Base-by-base conservation (phyloP, 352 stramenopile genomes). In the Phytophthora crassamura region DNA sequence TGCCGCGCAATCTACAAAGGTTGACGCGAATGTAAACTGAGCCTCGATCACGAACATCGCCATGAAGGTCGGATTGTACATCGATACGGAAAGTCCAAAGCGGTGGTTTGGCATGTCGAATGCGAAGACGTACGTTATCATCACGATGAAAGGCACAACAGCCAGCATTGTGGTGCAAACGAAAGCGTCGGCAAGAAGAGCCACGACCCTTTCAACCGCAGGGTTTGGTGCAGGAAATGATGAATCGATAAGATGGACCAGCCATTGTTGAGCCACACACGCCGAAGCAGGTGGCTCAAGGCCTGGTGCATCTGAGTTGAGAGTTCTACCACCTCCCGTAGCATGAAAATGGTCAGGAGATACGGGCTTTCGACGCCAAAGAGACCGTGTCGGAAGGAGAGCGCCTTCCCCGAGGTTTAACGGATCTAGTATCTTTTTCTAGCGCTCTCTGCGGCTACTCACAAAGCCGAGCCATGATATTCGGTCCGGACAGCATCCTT, bases 201-300 rank as follows among this genome's bases (percentile, higher is more conserved):
- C 38, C 22, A 57, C 34, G 3, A 55, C 33, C 20, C 43, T 38
- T 10, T 46, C 56, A 28, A 40, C 40, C 7, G 35, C 49, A 18
- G 35, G 40, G 22, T 25, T 3, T 25, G 22, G 22, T 25, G 22
- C 5, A 64, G 14, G 39, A 91, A 71, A 33, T 86, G 71, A 57
- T 87, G 74, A 4, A 74, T 54, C 25, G 79, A 69, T 20, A 82
- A 71, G 12, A 76, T 88, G 12, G 67, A 74, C 79, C 82, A 90
- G 61, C 69, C 18, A 3, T 47, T 47, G 18, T 76, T 72, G 38
- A 77, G 58, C 54, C 53, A 69, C 5, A 60, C 45, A 1, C 48
- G 51, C 15, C 57, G 35, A 11, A 72, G 36, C 15, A 60, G 51
- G 12, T 32, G 36, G 18, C 64, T 72, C 34, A 68, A 67, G 1